Evolutionary conservation across 306 rosid genomes (phyloP).

Genomic region (Delonix regia): DNA sequence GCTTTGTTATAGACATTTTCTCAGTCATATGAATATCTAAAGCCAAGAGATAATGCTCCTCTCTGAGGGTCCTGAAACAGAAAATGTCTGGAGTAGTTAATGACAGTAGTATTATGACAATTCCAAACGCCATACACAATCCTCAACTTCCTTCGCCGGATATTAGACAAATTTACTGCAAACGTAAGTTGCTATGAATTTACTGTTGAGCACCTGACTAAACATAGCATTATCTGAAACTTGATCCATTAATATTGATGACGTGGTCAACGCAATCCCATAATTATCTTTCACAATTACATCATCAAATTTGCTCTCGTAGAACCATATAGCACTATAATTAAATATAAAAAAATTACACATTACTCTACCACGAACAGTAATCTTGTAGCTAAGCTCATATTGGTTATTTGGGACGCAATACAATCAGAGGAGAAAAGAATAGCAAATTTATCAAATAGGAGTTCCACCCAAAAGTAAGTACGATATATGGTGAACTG

Average conservation of each 20-base stretch:
- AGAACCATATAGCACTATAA: background rate
- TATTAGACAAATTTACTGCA: background rate
- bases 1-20: conserved; percentile 51
- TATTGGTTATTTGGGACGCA: background rate
- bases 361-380: background rate
- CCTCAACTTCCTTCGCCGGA: background rate
- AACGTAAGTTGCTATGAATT: background rate
- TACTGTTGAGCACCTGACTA: no score
- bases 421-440: background rate
- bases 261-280: background rate
- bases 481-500: background rate
- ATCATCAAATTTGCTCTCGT: background rate
- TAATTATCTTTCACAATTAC: background rate
- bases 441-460: background rate
- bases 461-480: background rate
- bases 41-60: conserved; percentile 3
- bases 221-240: background rate
- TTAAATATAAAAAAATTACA: background rate
- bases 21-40: conserved; percentile 21
- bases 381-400: background rate
- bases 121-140: background rate
- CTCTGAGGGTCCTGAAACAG: conserved; percentile 9
- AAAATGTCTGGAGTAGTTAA: background rate
- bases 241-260: background rate
- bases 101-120: background rate